Evolutionary conservation across 495 filamentous ascomycete species (phyloP), one percentile per base, ranked within the genome.

Genomic region (Aspergillus funiculosus): DNA sequence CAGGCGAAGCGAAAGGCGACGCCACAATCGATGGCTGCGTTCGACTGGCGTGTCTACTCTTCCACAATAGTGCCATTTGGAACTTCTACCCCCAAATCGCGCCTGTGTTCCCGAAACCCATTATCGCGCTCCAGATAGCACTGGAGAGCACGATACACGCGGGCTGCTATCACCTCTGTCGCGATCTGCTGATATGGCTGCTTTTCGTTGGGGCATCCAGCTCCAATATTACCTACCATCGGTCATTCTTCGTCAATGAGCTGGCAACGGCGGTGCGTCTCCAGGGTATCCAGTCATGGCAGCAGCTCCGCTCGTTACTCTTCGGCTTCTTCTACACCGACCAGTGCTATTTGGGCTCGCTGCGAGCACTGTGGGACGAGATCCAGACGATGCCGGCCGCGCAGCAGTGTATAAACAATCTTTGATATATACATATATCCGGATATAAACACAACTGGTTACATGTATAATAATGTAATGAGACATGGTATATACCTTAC

Each of bases 1-100:
- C 78, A 39, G 80, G 80, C 30, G 78, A 77, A 11, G 70, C 79
- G 7, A 77, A 75, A 40, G 79, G 78, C 7, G 70, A 73, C 46
- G 60, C 64, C 47, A 62, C 62, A 6, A 69, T 72, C 51, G 68
- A 72, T 43, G 70, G 70, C 38, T 66, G 65, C 47, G 57, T 59
- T 19, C 70, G 70, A 14, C 61, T 71, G 6, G 68, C 68, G 14
- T 64, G 64, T 32, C 59, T 73, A 1, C 47, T 71, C 5, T 73
- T 68, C 59, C 70, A 73, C 57, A 73, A 72, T 53, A 69, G 56
- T 26, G 59, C 59, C 25, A 69, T 72, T 48, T 73, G 70, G 70
- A 62, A 56, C 38, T 73, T 72, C 48, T 73, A 72, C 49, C 70
- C 70, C 1, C 50, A 58, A 38, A 54, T 71, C 4, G 67, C 54